Base-by-base conservation (phyloP, 208 protist species). In the Phytomonas sp. region DNA sequence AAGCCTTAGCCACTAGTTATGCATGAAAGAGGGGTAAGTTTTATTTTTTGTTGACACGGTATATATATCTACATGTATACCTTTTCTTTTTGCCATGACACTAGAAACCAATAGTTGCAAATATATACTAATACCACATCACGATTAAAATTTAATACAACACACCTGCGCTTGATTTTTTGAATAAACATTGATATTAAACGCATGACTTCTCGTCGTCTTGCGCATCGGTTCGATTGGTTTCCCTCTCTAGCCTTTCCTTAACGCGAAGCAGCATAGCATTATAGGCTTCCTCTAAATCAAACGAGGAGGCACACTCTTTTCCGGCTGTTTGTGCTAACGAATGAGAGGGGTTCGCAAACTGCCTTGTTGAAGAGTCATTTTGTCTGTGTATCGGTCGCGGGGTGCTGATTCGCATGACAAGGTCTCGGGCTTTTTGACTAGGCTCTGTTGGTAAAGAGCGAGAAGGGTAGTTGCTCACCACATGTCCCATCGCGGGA, bases 361-460 rank as follows among this genome's bases (percentile, higher is more conserved):
- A 56, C 1, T 17, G 46, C 46, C 23, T 26, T 26, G 20, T 23
- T 26, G 2, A 26, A 26, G 11, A 23, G 46, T 7, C 20, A 56
- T 26, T 4, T 20, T 56, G 46, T 56, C 46, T 56, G 20, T 56
- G 20, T 56, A 26, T 56, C 8, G 20, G 17, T 56, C 23, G 11
- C 8, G 4, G 9, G 17, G 46, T 5, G 46, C 46, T 56, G 26
- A 56, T 26, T 56, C 26, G 46, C 46, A 56, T 56, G 4, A 23
- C 11, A 56, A 56, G 11, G 46, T 56, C 46, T 2, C 9, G 46
- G 6, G 20, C 6, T 56, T 56, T 56, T 26, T 56, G 46, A 56
- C 46, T 56, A 56, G 46, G 46, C 20, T 56, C 46, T 56, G 46
- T 56, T 7, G 46, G 46, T 56, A 56, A 56, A 56, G 46, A 56